Evolutionary conservation across 805 yeast genomes (phyloP).

Genomic region (Pichia kluyveri): DNA sequence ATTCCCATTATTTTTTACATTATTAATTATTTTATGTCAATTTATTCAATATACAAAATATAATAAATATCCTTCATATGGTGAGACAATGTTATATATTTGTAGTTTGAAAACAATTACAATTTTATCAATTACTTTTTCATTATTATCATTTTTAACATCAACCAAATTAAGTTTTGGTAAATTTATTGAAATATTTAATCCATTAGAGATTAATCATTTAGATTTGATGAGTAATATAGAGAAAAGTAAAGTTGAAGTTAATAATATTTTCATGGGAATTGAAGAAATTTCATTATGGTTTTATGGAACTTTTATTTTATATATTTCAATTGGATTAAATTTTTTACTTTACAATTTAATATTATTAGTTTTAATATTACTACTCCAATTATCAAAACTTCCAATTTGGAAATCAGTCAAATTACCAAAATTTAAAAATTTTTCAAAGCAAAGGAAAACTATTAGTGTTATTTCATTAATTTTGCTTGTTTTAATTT

Average conservation of each 20-base stretch:
- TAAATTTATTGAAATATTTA: conserved; percentile 24
- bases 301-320: conserved; percentile 52
- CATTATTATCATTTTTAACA: conserved; percentile 32
- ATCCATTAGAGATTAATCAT: conserved; percentile 45
- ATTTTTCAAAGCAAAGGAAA: conserved; percentile 11
- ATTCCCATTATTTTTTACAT: conserved; percentile 54
- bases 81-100: conserved; percentile 35
- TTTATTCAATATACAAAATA: conserved; percentile 32
- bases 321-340: conserved; percentile 34
- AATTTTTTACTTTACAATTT: conserved; percentile 29
- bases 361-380: conserved; percentile 14
- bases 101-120: conserved; percentile 23
- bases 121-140: conserved; percentile 18
- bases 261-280: conserved; percentile 62
- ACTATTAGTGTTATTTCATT: conserved; percentile 10
- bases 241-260: conserved; percentile 27
- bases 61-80: conserved; percentile 34
- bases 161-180: conserved; percentile 32
- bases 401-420: conserved; percentile 1
- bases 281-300: conserved; percentile 46
- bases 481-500: conserved; percentile 25
- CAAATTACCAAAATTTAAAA: conserved; percentile 10
- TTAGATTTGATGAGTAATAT: conserved; percentile 33
- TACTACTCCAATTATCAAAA: not conserved
- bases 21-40: conserved; percentile 48